These are phyloP conservation scores for Nymphaea colorata DNA, from an alignment of 164 flowering plant species.

Conservation along the genomic window DNA sequence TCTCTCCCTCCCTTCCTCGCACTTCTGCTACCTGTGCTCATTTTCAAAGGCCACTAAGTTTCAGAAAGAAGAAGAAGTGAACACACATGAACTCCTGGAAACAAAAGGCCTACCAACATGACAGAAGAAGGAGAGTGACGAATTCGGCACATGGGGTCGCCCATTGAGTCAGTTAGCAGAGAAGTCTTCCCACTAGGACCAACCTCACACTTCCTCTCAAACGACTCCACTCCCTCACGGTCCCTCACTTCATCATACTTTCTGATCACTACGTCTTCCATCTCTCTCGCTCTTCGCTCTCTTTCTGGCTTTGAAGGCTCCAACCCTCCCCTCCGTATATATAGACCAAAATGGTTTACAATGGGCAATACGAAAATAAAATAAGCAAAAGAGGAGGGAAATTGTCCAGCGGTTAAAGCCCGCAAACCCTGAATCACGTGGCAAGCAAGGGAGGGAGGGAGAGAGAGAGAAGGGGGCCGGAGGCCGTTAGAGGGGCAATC, in stretches of 20 bases:
- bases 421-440: constrained; percentile 23
- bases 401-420: constrained; percentile 10
- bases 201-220: constrained; percentile 77
- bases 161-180: constrained; percentile 75
- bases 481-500: not conserved
- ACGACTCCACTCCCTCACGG: constrained; percentile 35
- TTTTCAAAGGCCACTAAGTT: not conserved
- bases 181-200: constrained; percentile 65
- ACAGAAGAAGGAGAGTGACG: constrained; percentile 81
- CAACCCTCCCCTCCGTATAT: too few species aligned
- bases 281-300: constrained; percentile 1
- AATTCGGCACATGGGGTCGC: constrained; percentile 89
- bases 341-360: not conserved
- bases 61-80: not conserved
- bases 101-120: constrained; percentile 51
- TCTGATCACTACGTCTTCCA: constrained; percentile 32
- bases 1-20: constrained; percentile 22
- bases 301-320: not conserved
- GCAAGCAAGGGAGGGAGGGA: constrained; percentile 10
- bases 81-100: not conserved
- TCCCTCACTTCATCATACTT: constrained; percentile 55
- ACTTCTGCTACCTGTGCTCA: constrained; percentile 29
- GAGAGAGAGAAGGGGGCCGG: not conserved
- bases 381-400: not conserved
- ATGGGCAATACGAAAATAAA: too few species aligned